Base-by-base conservation (phyloP, 2,329 filamentous ascomycete genomes). In the Celoporthe dispersa region DNA sequence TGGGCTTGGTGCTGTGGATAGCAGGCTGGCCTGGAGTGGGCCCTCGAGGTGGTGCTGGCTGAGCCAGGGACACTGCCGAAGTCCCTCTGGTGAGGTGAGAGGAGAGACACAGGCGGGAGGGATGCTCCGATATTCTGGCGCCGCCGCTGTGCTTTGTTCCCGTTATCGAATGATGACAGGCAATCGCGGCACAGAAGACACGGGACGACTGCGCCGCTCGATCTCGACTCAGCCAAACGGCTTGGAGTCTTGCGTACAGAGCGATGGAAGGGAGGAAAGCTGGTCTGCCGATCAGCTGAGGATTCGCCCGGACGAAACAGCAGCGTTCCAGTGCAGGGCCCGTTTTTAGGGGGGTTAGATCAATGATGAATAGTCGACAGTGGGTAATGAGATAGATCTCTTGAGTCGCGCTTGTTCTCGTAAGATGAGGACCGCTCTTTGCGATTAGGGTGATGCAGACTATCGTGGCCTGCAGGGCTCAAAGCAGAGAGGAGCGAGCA, bases 1-100 rank as follows among this genome's bases (percentile, higher is more conserved):
- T 65, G 53, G 37, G 22, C 68, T 68, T 65, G 70, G 66, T 71
- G 68, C 67, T 53, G 63, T 65, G 66, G 28, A 9, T n/a, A 48
- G 44, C 44, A n/a, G 44, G 44, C n/a, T n/a, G n/a, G n/a, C 19
- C 44, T 48, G 44, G 55, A 51, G 55, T 57, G 39, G 64, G n/a
- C 60, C 25, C 28, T 7, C 12, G 2, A 33, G 12, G 14, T 19
- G 63, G 25, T 48, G 44, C 44, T 48, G 6, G 44, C 44, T 57
- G 51, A 62, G 35, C 63, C 44, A 68, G 69, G 64, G 31, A 31
- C 28, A n/a, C 8, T 64, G 41, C 62, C 57, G 65, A 67, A 41
- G 65, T 62, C 12, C 55, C 55, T 61, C 25, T 66, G 37, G 25
- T 9, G 5, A 19, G 5, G 57, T n/a, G n/a, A 39, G 35, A 28